Evolutionary conservation across 768 basidiomycete genomes (phyloP).

Genomic region (Leccinum ochraceum): DNA sequence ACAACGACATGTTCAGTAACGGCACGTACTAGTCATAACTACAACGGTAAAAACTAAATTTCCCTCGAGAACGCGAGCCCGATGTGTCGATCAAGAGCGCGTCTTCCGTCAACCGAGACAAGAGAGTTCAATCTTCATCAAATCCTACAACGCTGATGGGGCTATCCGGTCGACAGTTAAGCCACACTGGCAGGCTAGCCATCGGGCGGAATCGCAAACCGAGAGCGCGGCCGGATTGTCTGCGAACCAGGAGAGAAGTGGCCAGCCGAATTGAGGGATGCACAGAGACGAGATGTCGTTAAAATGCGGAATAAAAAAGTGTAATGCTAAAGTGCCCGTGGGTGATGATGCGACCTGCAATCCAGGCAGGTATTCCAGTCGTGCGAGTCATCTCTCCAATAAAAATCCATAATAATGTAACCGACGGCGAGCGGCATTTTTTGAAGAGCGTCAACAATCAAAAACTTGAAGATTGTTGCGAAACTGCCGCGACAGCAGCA

Average conservation of each 20-base stretch:
- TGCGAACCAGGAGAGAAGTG: conserved; percentile 18
- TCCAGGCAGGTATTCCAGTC: conserved; percentile 56
- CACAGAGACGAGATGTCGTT: conserved; percentile 34
- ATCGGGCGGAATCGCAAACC: conserved; percentile 25
- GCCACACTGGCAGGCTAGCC: conserved; percentile 49
- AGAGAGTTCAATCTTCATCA: conserved; percentile 52
- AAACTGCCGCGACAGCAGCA: conserved; percentile 58
- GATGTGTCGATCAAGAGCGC: conserved; percentile 13
- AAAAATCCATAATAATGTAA: conserved; percentile 41
- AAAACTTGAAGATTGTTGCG: conserved; percentile 41
- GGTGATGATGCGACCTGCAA: conserved; percentile 57
- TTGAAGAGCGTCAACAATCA: conserved; percentile 40
- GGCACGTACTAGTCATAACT: too few species aligned
- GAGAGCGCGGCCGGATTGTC: conserved; percentile 51
- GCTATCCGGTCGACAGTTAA: conserved; percentile 23
- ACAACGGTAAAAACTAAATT: too few species aligned
- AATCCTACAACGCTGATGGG: conserved; percentile 34
- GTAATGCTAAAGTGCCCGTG: conserved; percentile 43
- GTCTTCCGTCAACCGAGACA: conserved; percentile 52
- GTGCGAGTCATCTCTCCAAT: conserved; percentile 38
- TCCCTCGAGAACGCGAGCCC: too few species aligned
- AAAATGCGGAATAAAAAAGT: conserved; percentile 43
- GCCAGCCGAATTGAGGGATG: conserved; percentile 28
- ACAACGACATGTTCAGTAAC: too few species aligned
- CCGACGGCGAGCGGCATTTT: conserved; percentile 34